Conservation (phyloP, 2,329 filamentous ascomycete genomes). For the Fusarium nurragi region DNA sequence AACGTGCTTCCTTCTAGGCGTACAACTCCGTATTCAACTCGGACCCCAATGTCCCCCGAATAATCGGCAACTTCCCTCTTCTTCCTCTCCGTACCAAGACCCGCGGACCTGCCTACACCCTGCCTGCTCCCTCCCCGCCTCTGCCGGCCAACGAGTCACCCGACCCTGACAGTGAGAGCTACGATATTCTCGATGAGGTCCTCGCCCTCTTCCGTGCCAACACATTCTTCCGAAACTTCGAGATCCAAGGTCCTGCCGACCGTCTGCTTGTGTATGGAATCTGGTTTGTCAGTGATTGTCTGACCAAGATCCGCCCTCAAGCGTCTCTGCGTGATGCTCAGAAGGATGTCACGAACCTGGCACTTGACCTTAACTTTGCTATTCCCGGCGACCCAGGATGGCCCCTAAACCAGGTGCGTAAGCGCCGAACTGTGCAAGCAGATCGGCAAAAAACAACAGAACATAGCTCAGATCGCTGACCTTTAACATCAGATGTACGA, state of each 20-base stretch:
- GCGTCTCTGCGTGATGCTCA: slow-evolving; percentile 68
- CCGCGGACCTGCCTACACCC: slow-evolving; percentile 91
- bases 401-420: slow-evolving; percentile 83
- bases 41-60: slow-evolving; percentile 72
- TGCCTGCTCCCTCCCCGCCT: slow-evolving; percentile 67
- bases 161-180: slow-evolving; percentile 89
- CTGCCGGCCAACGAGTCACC: slow-evolving; percentile 70
- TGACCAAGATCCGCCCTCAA: slow-evolving; percentile 83
- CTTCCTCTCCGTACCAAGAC: slow-evolving; percentile 94
- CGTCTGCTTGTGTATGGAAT: slow-evolving; percentile 96
- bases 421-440: slow-evolving; percentile 2
- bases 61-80: slow-evolving; percentile 90
- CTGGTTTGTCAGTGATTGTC: slow-evolving; percentile 89
- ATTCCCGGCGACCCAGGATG: slow-evolving; percentile 94
- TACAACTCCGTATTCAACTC: slow-evolving; percentile 97
- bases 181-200: slow-evolving; percentile 96
- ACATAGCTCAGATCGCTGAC: slow-evolving; percentile 7
- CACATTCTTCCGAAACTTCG: slow-evolving; percentile 99
- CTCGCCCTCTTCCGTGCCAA: slow-evolving; percentile 94
- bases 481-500: slow-evolving; percentile 76
- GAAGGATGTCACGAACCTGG: slow-evolving; percentile 86
- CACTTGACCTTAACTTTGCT: slow-evolving; percentile 92
- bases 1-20: slow-evolving; percentile 65
- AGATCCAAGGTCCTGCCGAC: slow-evolving; percentile 96
- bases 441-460: not conserved